phyloP scores from a whole-genome alignment of 345 rosid species.

The Cochlearia excelsa region DNA sequence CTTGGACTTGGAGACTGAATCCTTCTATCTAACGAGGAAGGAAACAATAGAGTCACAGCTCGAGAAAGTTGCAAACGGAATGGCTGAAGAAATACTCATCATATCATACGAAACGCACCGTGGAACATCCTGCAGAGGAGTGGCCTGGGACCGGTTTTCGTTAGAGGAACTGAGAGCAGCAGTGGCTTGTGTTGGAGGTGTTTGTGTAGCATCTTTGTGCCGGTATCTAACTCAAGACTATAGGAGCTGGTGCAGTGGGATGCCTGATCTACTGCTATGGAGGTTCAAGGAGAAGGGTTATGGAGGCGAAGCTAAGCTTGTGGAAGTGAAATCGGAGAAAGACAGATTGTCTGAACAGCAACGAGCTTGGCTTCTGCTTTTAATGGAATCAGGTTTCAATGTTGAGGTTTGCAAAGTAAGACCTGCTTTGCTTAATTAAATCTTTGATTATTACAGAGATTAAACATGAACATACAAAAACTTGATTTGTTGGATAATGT shows the following conservation, averaged over 20 bases:
- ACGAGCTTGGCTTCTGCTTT: slow-evolving; percentile 75
- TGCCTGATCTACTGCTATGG: slow-evolving; percentile 93
- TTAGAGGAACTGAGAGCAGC: slow-evolving; percentile 77
- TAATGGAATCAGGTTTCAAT: slow-evolving; percentile 79
- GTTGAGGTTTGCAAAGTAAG: slow-evolving; percentile 81
- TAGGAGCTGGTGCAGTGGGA: slow-evolving; percentile 89
- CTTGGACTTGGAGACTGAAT: slow-evolving; percentile 69
- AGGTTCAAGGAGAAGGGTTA: slow-evolving; percentile 66
- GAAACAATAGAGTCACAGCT: slow-evolving; percentile 54
- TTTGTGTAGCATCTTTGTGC: slow-evolving; percentile 73
- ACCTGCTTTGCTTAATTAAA: slow-evolving; percentile 30
- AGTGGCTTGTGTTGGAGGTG: slow-evolving; percentile 70
- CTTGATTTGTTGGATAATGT: slow-evolving; percentile 11
- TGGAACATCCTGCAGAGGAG: slow-evolving; percentile 78
- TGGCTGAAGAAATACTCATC: slow-evolving; percentile 82
- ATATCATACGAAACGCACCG: slow-evolving; percentile 65
- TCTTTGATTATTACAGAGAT: slow-evolving; percentile 3
- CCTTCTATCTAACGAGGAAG: slow-evolving; percentile 60
- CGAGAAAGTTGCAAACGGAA: slow-evolving; percentile 55
- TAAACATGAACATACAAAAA: background rate
- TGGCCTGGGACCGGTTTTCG: slow-evolving; percentile 71
- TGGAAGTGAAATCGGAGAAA: slow-evolving; percentile 82
- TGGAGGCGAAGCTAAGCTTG: slow-evolving; percentile 91
- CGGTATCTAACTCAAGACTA: slow-evolving; percentile 75
- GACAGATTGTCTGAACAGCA: slow-evolving; percentile 93